phyloP scores from a whole-genome alignment of 2,329 filamentous ascomycete species.

The Diaporthe sp. region DNA sequence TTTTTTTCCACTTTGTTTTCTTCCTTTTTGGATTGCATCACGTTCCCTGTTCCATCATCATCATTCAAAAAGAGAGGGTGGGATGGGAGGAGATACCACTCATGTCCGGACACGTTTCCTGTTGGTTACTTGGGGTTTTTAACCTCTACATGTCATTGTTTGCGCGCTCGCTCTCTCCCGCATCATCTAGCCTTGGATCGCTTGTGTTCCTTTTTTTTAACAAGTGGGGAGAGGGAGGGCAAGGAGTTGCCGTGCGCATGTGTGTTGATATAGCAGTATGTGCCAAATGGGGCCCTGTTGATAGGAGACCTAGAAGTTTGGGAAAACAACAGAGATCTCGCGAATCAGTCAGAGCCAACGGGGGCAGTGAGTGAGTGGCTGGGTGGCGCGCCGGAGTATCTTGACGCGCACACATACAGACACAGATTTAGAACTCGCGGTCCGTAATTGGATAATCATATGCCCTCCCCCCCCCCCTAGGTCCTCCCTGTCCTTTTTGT shows the following conservation, averaged over 20 bases:
- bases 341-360: neutral
- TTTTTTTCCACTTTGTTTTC: neutral
- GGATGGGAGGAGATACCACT: constrained; percentile 36
- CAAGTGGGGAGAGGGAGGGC: neutral
- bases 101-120: constrained; percentile 23
- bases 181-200: neutral
- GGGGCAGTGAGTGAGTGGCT: neutral
- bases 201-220: neutral
- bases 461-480: neutral
- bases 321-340: constrained; percentile 16
- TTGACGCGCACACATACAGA: neutral
- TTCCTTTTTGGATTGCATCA: constrained; percentile 17
- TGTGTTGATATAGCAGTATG: constrained; percentile 12
- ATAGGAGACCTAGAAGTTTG: constrained; percentile 1
- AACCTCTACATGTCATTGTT: constrained; percentile 10
- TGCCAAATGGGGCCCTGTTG: neutral
- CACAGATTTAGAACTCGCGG: neutral
- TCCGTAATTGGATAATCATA: constrained; percentile 3
- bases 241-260: neutral
- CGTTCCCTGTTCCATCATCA: constrained; percentile 8
- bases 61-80: constrained; percentile 27
- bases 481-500: neutral
- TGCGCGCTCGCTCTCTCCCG: neutral
- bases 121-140: neutral
- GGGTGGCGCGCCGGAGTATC: neutral